A percentile compares a stretch with the other conserved stretches of the same genome.
These are phyloP conservation scores for Cryptococcus sp. DNA, from an alignment of 1,284 basidiomycete genomes.

Conservation along the genomic window DNA sequence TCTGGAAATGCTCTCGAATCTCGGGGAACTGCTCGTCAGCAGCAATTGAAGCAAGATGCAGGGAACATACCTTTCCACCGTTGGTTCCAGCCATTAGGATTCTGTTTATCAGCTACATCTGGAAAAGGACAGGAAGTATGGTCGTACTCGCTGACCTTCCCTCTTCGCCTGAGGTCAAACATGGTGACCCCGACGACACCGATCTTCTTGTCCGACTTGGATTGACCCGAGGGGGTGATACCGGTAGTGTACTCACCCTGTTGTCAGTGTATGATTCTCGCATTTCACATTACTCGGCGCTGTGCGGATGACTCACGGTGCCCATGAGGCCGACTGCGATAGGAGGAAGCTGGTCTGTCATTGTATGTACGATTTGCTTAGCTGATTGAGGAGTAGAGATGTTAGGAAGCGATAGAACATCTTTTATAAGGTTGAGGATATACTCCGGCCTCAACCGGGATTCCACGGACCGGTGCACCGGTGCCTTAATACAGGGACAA, in stretches of 20 bases:
- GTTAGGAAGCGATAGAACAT: too few species aligned
- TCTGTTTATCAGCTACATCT: slow-evolving; percentile 12
- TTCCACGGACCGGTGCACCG: too few species aligned
- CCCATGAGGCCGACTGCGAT: slow-evolving; percentile 46
- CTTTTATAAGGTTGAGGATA: background rate
- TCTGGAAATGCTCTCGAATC: slow-evolving; percentile 72
- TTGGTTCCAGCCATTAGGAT: slow-evolving; percentile 48
- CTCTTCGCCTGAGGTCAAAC: slow-evolving; percentile 80
- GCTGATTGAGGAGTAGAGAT: background rate
- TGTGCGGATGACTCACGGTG: slow-evolving; percentile 30
- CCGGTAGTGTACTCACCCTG: slow-evolving; percentile 78
- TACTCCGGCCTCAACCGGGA: background rate
- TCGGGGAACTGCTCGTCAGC: slow-evolving; percentile 66
- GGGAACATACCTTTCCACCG: slow-evolving; percentile 38
- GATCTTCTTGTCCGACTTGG: slow-evolving; percentile 89
- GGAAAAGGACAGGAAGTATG: background rate
- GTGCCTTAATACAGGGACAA: too few species aligned
- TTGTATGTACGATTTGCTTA: background rate
- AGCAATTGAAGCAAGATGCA: background rate
- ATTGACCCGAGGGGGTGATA: slow-evolving; percentile 83
- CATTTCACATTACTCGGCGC: background rate
- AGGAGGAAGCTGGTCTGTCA: slow-evolving; percentile 17
- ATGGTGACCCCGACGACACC: slow-evolving; percentile 80
- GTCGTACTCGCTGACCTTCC: slow-evolving; percentile 59
- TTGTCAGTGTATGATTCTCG: background rate